phyloP scores from a whole-genome alignment of 2,329 filamentous ascomycete species.

The Epichloe aotearoae region DNA sequence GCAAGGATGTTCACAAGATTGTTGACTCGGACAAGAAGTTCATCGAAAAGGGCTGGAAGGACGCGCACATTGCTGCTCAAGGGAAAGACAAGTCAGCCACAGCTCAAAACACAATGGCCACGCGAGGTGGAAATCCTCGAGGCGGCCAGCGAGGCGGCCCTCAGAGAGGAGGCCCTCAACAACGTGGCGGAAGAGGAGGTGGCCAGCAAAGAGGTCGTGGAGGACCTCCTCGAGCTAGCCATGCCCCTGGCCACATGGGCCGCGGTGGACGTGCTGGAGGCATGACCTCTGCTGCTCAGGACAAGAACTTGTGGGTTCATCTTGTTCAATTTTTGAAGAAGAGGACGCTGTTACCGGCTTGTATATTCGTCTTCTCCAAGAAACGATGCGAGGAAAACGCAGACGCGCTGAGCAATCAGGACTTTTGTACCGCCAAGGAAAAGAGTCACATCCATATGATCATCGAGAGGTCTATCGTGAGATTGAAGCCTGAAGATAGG shows the following conservation, averaged over 20 bases:
- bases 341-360: constrained; percentile 74
- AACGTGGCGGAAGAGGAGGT: constrained; percentile 27
- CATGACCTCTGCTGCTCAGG: constrained; percentile 79
- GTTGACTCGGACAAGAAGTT: constrained; percentile 89
- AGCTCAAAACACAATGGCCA: constrained; percentile 20
- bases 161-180: constrained; percentile 29
- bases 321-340: constrained; percentile 85
- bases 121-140: constrained; percentile 24
- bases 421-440: constrained; percentile 85
- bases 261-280: constrained; percentile 74
- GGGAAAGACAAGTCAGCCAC: constrained; percentile 64
- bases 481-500: constrained; percentile 81
- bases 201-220: constrained; percentile 40
- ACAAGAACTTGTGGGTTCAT: constrained; percentile 94
- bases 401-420: constrained; percentile 84
- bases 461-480: constrained; percentile 85
- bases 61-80: constrained; percentile 69
- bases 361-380: constrained; percentile 98
- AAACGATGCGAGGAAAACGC: constrained; percentile 96
- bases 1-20: constrained; percentile 86
- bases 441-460: constrained; percentile 98
- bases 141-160: constrained; percentile 26
- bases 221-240: constrained; percentile 42
- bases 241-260: constrained; percentile 72
- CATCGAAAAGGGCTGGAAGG: constrained; percentile 86